Evolutionary conservation across 768 basidiomycete species (phyloP), one percentile per base, ranked within the genome.

Genomic region (Tylopilus felleus): DNA sequence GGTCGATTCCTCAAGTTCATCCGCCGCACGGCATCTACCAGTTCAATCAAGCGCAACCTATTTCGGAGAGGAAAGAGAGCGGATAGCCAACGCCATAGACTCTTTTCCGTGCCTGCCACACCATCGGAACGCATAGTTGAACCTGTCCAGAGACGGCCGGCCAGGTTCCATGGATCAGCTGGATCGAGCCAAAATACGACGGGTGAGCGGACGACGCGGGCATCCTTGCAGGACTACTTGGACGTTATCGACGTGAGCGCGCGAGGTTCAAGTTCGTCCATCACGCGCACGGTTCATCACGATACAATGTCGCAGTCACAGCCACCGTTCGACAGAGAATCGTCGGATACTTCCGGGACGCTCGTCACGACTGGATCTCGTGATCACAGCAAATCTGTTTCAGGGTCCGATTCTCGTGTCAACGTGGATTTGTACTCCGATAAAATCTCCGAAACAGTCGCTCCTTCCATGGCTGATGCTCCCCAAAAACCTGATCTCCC

Each of bases 161-260:
- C 16, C 22, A 38, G 19, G 10, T n/a, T 8, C 13, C 31, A 35
- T 9, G 21, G 33, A 21, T 49, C 57, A 9, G 21, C 31, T 1
- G 27, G n/a, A 36, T 25, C 33, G 27, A 33, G 38, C 12, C 52
- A 14, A 16, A 47, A 6, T 16, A 7, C 5, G 23, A 29, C 7
- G 5, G 50, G 29, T 5, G 52, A 28, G 27, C 23, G 6, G 25
- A 9, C 8, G 38, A 53, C 14, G 9, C 38, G 2, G 27, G 1
- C 13, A 27, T 46, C 4, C 55, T n/a, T n/a, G n/a, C 40, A 41
- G 40, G 47, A 57, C n/a, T 58, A 50, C 27, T 25, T 44, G 22
- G 59, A 67, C 7, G 64, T 68, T 7, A 51, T 71, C 5, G 69
- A 67, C 31, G 60, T 71, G 22, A 42, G 52, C 8, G 56, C 62